Base-by-base conservation (phyloP, 352 stramenopile genomes). In the Aphanomyces stellatus region DNA sequence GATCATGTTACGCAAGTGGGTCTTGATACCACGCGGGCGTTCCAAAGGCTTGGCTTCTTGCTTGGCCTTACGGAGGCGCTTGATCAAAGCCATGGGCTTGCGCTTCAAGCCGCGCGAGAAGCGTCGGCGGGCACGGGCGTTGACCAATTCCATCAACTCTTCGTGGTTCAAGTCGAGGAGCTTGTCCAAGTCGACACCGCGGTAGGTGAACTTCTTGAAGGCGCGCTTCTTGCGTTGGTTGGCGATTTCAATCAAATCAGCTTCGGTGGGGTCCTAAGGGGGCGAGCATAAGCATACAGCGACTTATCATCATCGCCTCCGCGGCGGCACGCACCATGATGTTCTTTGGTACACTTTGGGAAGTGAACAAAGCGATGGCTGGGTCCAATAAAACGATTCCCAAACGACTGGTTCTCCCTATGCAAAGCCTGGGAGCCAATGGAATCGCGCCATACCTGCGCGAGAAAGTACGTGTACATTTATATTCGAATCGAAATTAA, bases 161-260 rank as follows among this genome's bases (percentile, higher is more conserved):
- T 99, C 96, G 79, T 98, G 96, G 86, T 96, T 98, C 72, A 99
- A 83, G 87, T 99, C 96, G 34, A 99, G 82, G 41, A 99, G 88
- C 84, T 98, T 98, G 77, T 99, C 97, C 30, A 99, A 85, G 80
- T 99, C 97, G 70, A 99, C 94, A 71, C 97, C 97, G 76, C 97
- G 93, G 93, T 97, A 99, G 74, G 95, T 99, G 80, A 99, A 99
- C 87, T 99, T 99, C 80, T 98, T 98, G 94, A 99, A 99, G 71
- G 96, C 95, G 75, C 97, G 95, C 89, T 99, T 99, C 93, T 99
- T 99, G 76, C 96, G 97, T 70, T 98, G 85, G 71, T 97, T 96
- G 74, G 95, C 92, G 78, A 98, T 64, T 64, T 64, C 55, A 35
- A 64, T 64, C 33, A 64, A 34, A 31, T 64, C 55, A 64, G 35